These are phyloP conservation scores for Nyssa sinensis DNA, from an alignment of 148 eudicot species.

Conservation along the genomic window DNA sequence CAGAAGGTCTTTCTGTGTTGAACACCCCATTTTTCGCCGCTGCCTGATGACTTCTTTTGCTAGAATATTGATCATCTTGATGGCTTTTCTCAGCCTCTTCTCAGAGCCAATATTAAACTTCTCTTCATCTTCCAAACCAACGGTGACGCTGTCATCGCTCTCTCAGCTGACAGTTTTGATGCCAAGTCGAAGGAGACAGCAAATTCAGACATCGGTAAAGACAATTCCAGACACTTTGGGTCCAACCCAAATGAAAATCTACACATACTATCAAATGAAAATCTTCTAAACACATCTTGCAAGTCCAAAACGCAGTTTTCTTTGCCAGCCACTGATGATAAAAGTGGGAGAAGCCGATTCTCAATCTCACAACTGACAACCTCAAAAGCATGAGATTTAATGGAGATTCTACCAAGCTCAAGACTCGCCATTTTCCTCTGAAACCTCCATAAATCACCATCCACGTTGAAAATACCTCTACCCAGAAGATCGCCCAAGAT, in stretches of 20 bases:
- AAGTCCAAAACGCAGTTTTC: conserved; percentile 36
- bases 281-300: conserved; percentile 58
- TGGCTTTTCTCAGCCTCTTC: conserved; percentile 42
- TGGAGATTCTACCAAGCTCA: conserved; percentile 53
- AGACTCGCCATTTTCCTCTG: conserved; percentile 74
- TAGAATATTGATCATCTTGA: conserved; percentile 35
- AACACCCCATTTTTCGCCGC: conserved; percentile 35
- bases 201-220: conserved; percentile 44
- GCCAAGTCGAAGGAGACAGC: conserved; percentile 59
- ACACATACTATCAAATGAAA: conserved; percentile 62
- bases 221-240: conserved; percentile 34
- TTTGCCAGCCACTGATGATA: conserved; percentile 19
- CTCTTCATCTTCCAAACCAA: conserved; percentile 57
- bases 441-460: conserved; percentile 70
- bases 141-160: conserved; percentile 55
- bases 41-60: conserved; percentile 54
- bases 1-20: conserved; percentile 36
- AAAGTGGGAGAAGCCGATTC: conserved; percentile 41
- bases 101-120: conserved; percentile 49
- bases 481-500: conserved; percentile 73
- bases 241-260: conserved; percentile 69
- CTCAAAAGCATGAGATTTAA: conserved; percentile 48
- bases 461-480: conserved; percentile 70
- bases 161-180: conserved; percentile 56
- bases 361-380: conserved; percentile 47